phyloP scores from a whole-genome alignment of 306 rosid species.

The Ammopiptanthus mongolicus region DNA sequence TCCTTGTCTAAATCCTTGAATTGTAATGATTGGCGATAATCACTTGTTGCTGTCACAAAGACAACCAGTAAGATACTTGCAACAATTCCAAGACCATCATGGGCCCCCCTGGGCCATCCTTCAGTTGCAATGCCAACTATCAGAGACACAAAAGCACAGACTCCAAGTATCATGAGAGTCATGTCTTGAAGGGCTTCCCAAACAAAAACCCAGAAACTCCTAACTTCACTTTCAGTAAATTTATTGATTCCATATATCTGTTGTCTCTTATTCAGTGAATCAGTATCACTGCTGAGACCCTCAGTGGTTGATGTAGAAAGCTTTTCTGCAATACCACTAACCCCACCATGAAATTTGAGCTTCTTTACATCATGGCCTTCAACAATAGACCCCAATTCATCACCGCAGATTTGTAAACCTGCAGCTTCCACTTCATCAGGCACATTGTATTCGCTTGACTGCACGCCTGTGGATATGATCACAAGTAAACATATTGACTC shows the following conservation, averaged over 20 bases:
- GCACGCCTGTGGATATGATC: slow-evolving; percentile 47
- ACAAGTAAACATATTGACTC: slow-evolving; percentile 12
- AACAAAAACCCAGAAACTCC: slow-evolving; percentile 82
- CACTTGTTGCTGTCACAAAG: slow-evolving; percentile 90
- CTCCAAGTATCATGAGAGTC: slow-evolving; percentile 95
- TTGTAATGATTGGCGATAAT: slow-evolving; percentile 88
- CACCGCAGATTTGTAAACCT: slow-evolving; percentile 77
- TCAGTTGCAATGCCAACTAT: slow-evolving; percentile 77
- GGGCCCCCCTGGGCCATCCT: slow-evolving; percentile 95
- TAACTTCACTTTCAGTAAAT: slow-evolving; percentile 59
- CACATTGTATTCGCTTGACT: slow-evolving; percentile 55
- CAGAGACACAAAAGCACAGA: slow-evolving; percentile 82
- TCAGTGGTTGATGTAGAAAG: slow-evolving; percentile 52
- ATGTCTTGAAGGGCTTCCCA: slow-evolving; percentile 98
- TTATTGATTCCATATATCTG: slow-evolving; percentile 70
- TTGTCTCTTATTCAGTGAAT: slow-evolving; percentile 43
- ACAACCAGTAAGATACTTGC: slow-evolving; percentile 94
- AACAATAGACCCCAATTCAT: slow-evolving; percentile 84
- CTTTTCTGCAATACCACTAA: slow-evolving; percentile 63
- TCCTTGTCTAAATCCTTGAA: slow-evolving; percentile 96
- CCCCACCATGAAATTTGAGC: slow-evolving; percentile 68
- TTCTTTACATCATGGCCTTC: slow-evolving; percentile 79
- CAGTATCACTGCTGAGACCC: slow-evolving; percentile 47
- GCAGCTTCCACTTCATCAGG: slow-evolving; percentile 75
- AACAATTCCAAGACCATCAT: slow-evolving; percentile 93